phyloP scores from a whole-genome alignment of 805 yeast genomes.

The Jamesozyma gamospora region DNA sequence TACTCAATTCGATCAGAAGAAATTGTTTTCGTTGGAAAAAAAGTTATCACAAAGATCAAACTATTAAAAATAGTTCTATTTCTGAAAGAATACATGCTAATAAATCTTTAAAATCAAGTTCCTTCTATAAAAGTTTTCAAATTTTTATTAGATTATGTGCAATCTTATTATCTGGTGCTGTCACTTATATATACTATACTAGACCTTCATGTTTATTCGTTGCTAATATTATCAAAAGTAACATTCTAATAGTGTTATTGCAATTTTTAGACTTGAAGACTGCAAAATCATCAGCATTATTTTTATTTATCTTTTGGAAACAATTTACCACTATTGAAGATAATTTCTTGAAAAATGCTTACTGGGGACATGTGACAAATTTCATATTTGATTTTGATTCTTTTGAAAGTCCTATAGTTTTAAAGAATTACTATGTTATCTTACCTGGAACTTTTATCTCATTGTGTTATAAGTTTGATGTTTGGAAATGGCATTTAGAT shows the following conservation, averaged over 20 bases:
- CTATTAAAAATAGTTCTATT: not conserved
- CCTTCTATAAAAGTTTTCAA: not conserved
- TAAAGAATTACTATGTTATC: constrained; percentile 5
- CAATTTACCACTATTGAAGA: too few relatives aligned
- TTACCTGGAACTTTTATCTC: constrained; percentile 43
- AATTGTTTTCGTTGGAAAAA: not conserved
- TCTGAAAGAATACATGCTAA: not conserved
- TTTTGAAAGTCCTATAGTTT: not conserved
- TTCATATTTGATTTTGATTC: not conserved
- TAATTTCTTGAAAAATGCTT: too few relatives aligned
- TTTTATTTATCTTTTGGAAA: too few relatives aligned
- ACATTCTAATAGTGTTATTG: too few relatives aligned
- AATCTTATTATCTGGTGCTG: not conserved
- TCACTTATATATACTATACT: not conserved
- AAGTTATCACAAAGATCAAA: not conserved
- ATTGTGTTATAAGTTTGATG: constrained; percentile 44
- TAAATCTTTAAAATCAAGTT: not conserved
- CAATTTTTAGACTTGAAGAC: too few relatives aligned
- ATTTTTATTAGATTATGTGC: not conserved
- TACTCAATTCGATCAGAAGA: not conserved
- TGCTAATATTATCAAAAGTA: too few relatives aligned
- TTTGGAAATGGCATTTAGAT: constrained; percentile 30
- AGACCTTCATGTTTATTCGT: too few relatives aligned
- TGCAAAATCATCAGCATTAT: too few relatives aligned
- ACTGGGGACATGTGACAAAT: too few relatives aligned